These are phyloP conservation scores for Emericellopsis cladophorae DNA, from an alignment of 2,329 filamentous ascomycete genomes.

Conservation along the genomic window DNA sequence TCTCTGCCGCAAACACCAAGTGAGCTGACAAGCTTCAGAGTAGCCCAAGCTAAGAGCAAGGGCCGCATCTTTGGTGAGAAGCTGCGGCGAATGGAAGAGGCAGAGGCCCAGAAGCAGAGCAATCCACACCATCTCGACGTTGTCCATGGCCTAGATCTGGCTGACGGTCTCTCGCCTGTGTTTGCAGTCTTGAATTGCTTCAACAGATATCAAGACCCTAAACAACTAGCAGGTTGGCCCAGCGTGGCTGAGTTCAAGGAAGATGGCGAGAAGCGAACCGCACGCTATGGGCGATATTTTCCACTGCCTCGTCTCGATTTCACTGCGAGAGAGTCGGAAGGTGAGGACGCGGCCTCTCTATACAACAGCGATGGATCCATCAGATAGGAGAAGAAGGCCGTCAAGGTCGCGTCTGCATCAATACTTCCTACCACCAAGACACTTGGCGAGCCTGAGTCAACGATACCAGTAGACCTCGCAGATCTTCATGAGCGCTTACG, in stretches of 20 bases:
- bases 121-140: slow-evolving; percentile 5
- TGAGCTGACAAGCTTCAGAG: slow-evolving; percentile 19
- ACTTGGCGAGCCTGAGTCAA: not conserved
- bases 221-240: slow-evolving; percentile 16
- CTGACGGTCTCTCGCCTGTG: slow-evolving; percentile 17
- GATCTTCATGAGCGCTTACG: not conserved
- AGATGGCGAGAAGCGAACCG: slow-evolving; percentile 16
- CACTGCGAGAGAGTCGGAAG: slow-evolving; percentile 2
- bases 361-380: slow-evolving; percentile 11
- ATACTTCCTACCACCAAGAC: slow-evolving; percentile 1
- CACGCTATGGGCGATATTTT: slow-evolving; percentile 13
- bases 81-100: slow-evolving; percentile 8
- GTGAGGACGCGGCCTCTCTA: not conserved
- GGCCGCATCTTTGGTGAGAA: slow-evolving; percentile 11
- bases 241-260: slow-evolving; percentile 21
- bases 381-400: slow-evolving; percentile 12
- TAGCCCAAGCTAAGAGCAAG: slow-evolving; percentile 13
- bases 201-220: slow-evolving; percentile 9
- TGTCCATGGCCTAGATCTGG: slow-evolving; percentile 13
- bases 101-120: slow-evolving; percentile 2
- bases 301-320: slow-evolving; percentile 16
- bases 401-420: slow-evolving; percentile 3
- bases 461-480: not conserved
- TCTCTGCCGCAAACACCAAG: slow-evolving; percentile 20
- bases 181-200: slow-evolving; percentile 20